Evolutionary conservation across 75 land plant species (phyloP).

Genomic region (Larix kaempferi): DNA sequence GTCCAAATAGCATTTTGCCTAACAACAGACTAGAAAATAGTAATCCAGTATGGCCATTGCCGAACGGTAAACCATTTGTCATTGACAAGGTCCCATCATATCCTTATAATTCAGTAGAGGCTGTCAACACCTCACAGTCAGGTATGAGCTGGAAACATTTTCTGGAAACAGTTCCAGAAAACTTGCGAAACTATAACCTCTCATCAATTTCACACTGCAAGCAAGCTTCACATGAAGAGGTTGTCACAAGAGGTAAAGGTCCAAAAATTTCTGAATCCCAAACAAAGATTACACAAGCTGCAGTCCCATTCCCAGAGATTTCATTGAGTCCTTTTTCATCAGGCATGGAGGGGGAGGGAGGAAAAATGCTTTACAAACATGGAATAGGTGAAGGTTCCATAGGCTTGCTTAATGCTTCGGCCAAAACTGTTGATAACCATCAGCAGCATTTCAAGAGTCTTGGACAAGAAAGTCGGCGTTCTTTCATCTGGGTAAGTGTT

Average conservation of each 20-base stretch:
- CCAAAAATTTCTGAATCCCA: slow-evolving; percentile 10
- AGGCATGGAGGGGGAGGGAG: slow-evolving; percentile 10
- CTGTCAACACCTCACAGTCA: background rate
- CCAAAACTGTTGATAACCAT: background rate
- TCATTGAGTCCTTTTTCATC: background rate
- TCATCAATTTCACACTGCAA: background rate
- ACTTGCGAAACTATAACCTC: slow-evolving; percentile 5
- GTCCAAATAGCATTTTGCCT: background rate
- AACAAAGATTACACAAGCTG: background rate
- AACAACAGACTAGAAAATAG: background rate
- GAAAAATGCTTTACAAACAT: slow-evolving; percentile 10
- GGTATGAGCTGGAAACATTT: slow-evolving; percentile 9
- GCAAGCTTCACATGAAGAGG: background rate
- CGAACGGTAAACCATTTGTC: background rate
- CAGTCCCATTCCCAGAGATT: background rate
- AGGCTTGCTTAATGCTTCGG: background rate
- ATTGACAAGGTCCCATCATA: background rate
- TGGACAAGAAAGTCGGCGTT: slow-evolving; percentile 7
- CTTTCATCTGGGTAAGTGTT: slow-evolving; percentile 5
- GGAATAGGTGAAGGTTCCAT: slow-evolving; percentile 3
- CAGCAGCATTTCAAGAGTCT: slow-evolving; percentile 3
- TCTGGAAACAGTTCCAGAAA: slow-evolving; percentile 11
- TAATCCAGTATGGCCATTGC: slow-evolving; percentile 4
- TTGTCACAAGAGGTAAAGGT: background rate
- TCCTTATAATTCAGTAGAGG: slow-evolving; percentile 4